Base-by-base conservation (phyloP, 2,329 filamentous ascomycete species). In the Epichloe elymi region DNA sequence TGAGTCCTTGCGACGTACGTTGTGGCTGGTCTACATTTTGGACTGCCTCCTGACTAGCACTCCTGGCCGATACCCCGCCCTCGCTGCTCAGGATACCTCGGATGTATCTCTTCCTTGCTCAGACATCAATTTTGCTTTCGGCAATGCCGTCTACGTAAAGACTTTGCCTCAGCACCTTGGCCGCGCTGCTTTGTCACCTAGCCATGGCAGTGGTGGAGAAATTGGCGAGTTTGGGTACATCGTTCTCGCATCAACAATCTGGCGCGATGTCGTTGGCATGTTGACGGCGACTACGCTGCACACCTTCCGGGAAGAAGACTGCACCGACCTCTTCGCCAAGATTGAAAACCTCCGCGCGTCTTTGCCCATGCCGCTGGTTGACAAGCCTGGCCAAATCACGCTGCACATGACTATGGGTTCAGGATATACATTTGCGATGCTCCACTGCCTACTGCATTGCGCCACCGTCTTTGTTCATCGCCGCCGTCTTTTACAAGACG, bases 321-420 rank as follows among this genome's bases (percentile, higher is more conserved):
- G 76, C 59, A 61, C 65, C 10, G 67, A 67, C 12, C 67, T 81
- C 4, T 73, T 79, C 56, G 68, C 64, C 23, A 75, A 77, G 51
- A 79, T 82, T 52, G 76, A 80, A 36, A 65, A 67, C 8, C 73
- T 81, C 11, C 74, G 78, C 35, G 69, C 68, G 54, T 73, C 74
- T 1, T 63, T 81, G 43, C 78, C 78, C 1, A 73, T 77, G 67
- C 78, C 80, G 62, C 80, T 78, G 51, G 70, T 77, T 54, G 78
- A 82, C 59, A 80, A 81, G 64, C 74, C 76, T 0, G 75, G 74
- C 39, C 78, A 82, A 64, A 78, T 81, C 60, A 77, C 74, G 58
- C 67, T 80, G 5, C 78, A 82, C 62, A 79, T 82, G 60, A 80
- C 78, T 19, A 81, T 81, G 78, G 78, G 78, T 37, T 80, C 77